Evolutionary conservation across 495 filamentous ascomycete species (phyloP).

Genomic region (Hypoxylon fuscum): DNA sequence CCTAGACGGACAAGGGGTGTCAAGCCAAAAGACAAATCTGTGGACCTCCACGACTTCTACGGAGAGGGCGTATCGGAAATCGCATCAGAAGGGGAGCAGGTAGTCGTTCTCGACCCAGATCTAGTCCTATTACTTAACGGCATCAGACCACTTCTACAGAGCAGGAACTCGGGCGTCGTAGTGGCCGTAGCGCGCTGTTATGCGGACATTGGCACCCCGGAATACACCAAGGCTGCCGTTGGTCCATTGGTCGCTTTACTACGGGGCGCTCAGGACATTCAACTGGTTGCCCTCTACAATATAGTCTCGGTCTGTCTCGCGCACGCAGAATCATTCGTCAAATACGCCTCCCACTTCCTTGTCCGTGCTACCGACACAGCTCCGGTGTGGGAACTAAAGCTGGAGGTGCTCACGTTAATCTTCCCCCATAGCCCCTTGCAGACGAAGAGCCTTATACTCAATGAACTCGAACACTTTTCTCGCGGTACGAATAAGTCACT

Average conservation of each 20-base stretch:
- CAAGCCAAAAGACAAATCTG: slow-evolving; percentile 46
- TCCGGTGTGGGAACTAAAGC: slow-evolving; percentile 86
- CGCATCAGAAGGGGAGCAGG: slow-evolving; percentile 62
- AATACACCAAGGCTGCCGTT: slow-evolving; percentile 73
- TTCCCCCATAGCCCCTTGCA: slow-evolving; percentile 82
- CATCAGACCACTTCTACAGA: slow-evolving; percentile 85
- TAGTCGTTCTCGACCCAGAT: slow-evolving; percentile 77
- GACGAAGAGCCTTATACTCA: slow-evolving; percentile 84
- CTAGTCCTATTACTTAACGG: slow-evolving; percentile 81
- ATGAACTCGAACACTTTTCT: slow-evolving; percentile 92
- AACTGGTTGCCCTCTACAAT: slow-evolving; percentile 89
- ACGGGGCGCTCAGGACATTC: slow-evolving; percentile 83
- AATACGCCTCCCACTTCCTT: slow-evolving; percentile 86
- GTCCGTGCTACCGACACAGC: slow-evolving; percentile 82
- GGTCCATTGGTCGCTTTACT: slow-evolving; percentile 88
- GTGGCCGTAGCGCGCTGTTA: slow-evolving; percentile 87
- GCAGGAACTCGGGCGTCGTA: slow-evolving; percentile 91
- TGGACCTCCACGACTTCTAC: slow-evolving; percentile 76
- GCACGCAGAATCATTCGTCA: slow-evolving; percentile 78
- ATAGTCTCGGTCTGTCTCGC: slow-evolving; percentile 86
- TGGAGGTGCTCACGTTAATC: slow-evolving; percentile 87
- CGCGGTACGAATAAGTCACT: slow-evolving; percentile 77
- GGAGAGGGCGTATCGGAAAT: slow-evolving; percentile 60
- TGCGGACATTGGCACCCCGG: slow-evolving; percentile 78
- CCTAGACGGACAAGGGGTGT: slow-evolving; percentile 71